Base-by-base conservation (phyloP, 169 alveolate genomes). In the Perkinsus marinus region DNA sequence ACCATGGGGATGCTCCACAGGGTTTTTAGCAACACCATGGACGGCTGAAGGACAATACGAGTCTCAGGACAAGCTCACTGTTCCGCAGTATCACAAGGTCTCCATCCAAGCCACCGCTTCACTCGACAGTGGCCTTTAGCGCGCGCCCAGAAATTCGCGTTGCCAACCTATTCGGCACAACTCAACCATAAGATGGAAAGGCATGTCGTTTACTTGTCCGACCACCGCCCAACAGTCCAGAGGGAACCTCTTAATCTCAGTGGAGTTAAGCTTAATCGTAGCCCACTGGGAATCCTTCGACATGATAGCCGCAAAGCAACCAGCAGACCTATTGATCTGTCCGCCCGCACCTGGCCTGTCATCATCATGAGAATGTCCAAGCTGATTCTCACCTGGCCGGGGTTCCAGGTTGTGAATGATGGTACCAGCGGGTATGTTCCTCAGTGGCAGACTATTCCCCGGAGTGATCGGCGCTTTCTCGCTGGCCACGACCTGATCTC, bases 341-440 rank as follows among this genome's bases (percentile, higher is more conserved):
- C n/a, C 89, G 22, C 79, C 38, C 26, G 47, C 39, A 19, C n/a
- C 41, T n/a, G 39, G 37, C 98, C 98, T 7, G 97, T 10, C 46
- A 10, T 41, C 19, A 41, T 10, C 46, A 10, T 41, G 46, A 98
- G 26, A 98, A 97, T 46, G 98, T 94, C 41, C 96, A 95, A 39
- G 96, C 89, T 93, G 95, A 97, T 0, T 97, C 98, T 26, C 97
- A n/a, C 98, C 98, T 7, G 98, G 98, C 79, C 97, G 92, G 91
- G 96, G 91, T 92, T 97, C 98, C 30, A 97, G 92, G 93, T 96
- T 96, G 94, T 96, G 98, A 68, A 97, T 95, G 39, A 97, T 95
- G 26, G 98, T 9, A 47, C 96, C 93, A 68, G 95, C 97, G 22
- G 98, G 98, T 0, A 96, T 95, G 43, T 93, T 92, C 92, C 95